These are phyloP conservation scores for Margaritispora aquatica DNA, from an alignment of 495 filamentous ascomycete genomes.

Conservation along the genomic window DNA sequence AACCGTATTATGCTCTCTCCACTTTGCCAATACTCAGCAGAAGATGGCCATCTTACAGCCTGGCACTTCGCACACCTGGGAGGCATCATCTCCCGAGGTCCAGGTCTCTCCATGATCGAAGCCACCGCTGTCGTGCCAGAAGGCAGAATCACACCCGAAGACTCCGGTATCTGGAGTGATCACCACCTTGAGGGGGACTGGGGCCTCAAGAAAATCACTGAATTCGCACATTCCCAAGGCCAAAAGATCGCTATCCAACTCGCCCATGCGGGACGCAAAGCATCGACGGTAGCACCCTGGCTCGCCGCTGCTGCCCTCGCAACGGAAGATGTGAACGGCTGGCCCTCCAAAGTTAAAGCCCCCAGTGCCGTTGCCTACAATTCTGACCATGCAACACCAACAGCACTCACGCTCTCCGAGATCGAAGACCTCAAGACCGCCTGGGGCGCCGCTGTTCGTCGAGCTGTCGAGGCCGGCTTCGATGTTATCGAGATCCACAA, in stretches of 20 bases:
- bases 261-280: constrained; percentile 73
- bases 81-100: constrained; percentile 58
- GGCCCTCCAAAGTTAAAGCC: constrained; percentile 52
- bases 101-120: constrained; percentile 64
- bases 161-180: constrained; percentile 69
- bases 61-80: constrained; percentile 52
- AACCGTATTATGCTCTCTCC: constrained; percentile 57
- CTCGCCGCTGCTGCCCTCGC: constrained; percentile 42
- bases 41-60: constrained; percentile 54
- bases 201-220: constrained; percentile 51
- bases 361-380: constrained; percentile 51
- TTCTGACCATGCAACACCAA: constrained; percentile 34
- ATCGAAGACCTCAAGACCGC: constrained; percentile 51
- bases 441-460: constrained; percentile 46
- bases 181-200: constrained; percentile 57
- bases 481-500: constrained; percentile 46
- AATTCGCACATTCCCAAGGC: constrained; percentile 64
- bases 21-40: constrained; percentile 64
- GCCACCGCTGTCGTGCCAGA: constrained; percentile 63
- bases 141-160: constrained; percentile 73
- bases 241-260: constrained; percentile 72
- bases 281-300: constrained; percentile 63
- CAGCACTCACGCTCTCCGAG: constrained; percentile 47
- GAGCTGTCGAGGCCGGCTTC: constrained; percentile 50
- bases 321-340: constrained; percentile 45